phyloP scores from a whole-genome alignment of 2,329 filamentous ascomycete genomes.

The Pyrenophora teres region DNA sequence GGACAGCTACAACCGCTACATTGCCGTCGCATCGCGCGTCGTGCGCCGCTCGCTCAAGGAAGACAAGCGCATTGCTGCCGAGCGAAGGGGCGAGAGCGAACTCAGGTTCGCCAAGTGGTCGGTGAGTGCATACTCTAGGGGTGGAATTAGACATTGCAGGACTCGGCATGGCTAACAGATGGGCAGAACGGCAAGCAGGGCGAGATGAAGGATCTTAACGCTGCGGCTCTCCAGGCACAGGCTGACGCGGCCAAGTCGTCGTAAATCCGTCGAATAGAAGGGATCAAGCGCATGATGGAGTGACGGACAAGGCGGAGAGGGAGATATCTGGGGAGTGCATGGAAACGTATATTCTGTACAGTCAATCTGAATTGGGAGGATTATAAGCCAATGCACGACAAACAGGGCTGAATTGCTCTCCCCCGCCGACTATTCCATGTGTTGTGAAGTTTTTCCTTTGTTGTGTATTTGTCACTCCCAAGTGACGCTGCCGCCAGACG shows the following conservation, averaged over 20 bases:
- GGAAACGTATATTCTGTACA: conserved; percentile 46
- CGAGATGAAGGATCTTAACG: conserved; percentile 73
- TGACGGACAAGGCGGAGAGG: conserved; percentile 10
- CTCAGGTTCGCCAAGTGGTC: conserved; percentile 93
- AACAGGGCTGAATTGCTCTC: conserved; percentile 23
- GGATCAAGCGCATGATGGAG: conserved; percentile 6
- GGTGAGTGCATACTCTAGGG: conserved; percentile 63
- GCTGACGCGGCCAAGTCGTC: conserved; percentile 54
- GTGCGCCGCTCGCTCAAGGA: conserved; percentile 98
- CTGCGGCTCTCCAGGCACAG: conserved; percentile 55
- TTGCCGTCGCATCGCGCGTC: conserved; percentile 89
- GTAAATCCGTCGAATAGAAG: conserved; percentile 17
- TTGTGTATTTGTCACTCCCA: conserved; percentile 9
- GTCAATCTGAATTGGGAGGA: conserved; percentile 32
- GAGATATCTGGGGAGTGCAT: conserved; percentile 22
- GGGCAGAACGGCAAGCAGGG: conserved; percentile 92
- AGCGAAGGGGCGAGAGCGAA: conserved; percentile 88
- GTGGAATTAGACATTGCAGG: conserved; percentile 12
- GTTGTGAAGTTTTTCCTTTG: conserved; percentile 1
- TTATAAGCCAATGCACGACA: conserved; percentile 37
- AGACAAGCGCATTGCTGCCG: conserved; percentile 81
- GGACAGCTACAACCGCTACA: conserved; percentile 98
- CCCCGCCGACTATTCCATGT: neutral
- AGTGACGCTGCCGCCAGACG: neutral
- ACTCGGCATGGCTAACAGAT: conserved; percentile 25